These are phyloP conservation scores for Clarireedia hainanense DNA, from an alignment of 2,329 filamentous ascomycete genomes.

Conservation along the genomic window DNA sequence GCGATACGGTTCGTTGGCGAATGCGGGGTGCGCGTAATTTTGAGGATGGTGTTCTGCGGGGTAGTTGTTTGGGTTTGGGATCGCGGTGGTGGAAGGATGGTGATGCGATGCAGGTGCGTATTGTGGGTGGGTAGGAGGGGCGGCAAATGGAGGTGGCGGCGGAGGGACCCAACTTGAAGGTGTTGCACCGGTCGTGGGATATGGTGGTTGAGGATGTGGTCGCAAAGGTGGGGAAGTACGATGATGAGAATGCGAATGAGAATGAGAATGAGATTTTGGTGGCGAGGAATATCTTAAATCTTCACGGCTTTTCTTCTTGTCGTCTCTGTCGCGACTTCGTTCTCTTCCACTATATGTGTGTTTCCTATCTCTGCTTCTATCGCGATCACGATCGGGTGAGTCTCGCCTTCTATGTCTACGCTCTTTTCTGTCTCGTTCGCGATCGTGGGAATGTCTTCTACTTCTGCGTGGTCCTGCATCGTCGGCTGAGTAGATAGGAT, in stretches of 20 bases:
- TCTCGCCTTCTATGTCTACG: constrained; percentile 1
- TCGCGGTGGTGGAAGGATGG: background rate
- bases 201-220: background rate
- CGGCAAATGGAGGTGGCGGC: constrained; percentile 1
- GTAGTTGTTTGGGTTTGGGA: background rate
- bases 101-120: background rate
- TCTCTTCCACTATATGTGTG: background rate
- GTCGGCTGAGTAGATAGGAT: constrained; percentile 9
- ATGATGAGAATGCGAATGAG: background rate
- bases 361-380: background rate
- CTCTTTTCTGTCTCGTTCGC: background rate
- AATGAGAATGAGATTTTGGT: background rate
- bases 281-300: constrained; percentile 4
- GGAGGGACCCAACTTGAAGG: background rate
- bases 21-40: background rate
- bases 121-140: background rate
- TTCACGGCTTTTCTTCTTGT: constrained; percentile 3
- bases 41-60: background rate
- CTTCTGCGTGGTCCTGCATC: constrained; percentile 2
- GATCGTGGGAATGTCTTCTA: constrained; percentile 1
- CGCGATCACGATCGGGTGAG: background rate
- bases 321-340: background rate
- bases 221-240: background rate
- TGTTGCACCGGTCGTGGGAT: background rate
- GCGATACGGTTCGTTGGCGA: constrained; percentile 4